phyloP scores from a whole-genome alignment of 2,329 filamentous ascomycete species.

The Calonectria naviculata region DNA sequence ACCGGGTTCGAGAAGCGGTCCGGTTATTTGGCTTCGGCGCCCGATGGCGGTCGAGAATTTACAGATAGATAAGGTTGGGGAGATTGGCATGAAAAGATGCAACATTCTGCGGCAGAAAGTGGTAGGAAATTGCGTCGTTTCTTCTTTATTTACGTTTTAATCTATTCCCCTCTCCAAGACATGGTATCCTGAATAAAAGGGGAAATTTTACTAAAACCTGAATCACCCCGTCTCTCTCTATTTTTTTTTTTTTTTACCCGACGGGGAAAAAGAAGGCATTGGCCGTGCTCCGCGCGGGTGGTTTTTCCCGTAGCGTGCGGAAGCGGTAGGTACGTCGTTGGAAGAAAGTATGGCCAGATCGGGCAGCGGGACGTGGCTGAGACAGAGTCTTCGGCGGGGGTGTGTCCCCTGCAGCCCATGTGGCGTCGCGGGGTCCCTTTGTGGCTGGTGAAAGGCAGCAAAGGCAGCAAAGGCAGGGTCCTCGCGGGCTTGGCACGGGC shows the following conservation, averaged over 20 bases:
- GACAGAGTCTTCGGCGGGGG: not conserved
- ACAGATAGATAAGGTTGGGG: not conserved
- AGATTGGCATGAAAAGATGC: too few relatives aligned
- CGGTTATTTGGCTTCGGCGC: not conserved
- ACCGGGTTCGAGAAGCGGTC: not conserved
- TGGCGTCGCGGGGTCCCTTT: not conserved
- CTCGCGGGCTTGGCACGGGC: slow-evolving; percentile 3
- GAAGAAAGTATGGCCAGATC: not conserved
- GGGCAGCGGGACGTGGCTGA: slow-evolving; percentile 5
- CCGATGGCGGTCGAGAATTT: not conserved
- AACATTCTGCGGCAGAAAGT: not conserved
- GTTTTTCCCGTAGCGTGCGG: too few relatives aligned
- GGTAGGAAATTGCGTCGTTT: not conserved
- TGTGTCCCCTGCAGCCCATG: not conserved
- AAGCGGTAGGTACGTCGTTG: not conserved
- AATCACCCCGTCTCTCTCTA: too few relatives aligned
- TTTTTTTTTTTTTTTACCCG: too few relatives aligned
- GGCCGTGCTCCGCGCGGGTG: too few relatives aligned
- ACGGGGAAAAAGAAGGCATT: too few relatives aligned
- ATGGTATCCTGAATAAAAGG: too few relatives aligned
- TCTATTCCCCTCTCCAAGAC: too few relatives aligned
- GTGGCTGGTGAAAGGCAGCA: slow-evolving; percentile 12
- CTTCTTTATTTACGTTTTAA: not conserved
- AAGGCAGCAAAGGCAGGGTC: not conserved
- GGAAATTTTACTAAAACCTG: too few relatives aligned